Conservation (phyloP, 1,139 yeast genomes). For the Meyerozyma smithsonii region DNA sequence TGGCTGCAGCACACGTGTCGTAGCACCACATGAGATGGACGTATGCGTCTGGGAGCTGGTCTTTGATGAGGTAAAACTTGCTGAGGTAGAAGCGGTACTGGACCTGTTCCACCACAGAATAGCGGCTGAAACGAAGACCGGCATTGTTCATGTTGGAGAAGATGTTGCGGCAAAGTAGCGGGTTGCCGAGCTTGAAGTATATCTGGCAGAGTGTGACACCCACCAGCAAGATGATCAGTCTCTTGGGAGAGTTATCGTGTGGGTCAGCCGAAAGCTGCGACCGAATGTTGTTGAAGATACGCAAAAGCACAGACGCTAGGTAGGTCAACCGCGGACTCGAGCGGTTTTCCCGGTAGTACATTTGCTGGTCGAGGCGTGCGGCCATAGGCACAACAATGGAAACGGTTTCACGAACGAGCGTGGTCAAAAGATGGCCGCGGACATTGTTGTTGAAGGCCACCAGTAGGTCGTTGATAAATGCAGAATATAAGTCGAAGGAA, state of each 20-base stretch:
- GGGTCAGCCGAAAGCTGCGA: slow-evolving; percentile 48
- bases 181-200: slow-evolving; percentile 60
- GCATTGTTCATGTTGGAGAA: slow-evolving; percentile 71
- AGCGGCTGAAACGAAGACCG: slow-evolving; percentile 39
- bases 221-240: slow-evolving; percentile 48
- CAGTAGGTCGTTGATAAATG: slow-evolving; percentile 49
- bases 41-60: slow-evolving; percentile 52
- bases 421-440: slow-evolving; percentile 48
- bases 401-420: slow-evolving; percentile 38
- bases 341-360: slow-evolving; percentile 36
- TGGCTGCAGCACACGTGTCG: slow-evolving; percentile 29
- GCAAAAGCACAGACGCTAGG: slow-evolving; percentile 54
- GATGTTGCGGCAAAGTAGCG: slow-evolving; percentile 68
- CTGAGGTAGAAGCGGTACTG: slow-evolving; percentile 69
- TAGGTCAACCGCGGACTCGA: slow-evolving; percentile 47
- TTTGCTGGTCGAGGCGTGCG: slow-evolving; percentile 43
- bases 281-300: slow-evolving; percentile 59
- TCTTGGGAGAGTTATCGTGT: slow-evolving; percentile 33
- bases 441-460: slow-evolving; percentile 52
- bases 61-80: slow-evolving; percentile 57
- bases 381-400: slow-evolving; percentile 46
- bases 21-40: slow-evolving; percentile 64
- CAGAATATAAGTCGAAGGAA: slow-evolving; percentile 57
- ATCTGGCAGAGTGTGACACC: slow-evolving; percentile 57
- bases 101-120: slow-evolving; percentile 49